Evolutionary conservation across 371 early-diverging fungal genomes (phyloP), one percentile per base, ranked within the genome.

Genomic region (Lichtheimia hyalospora): DNA sequence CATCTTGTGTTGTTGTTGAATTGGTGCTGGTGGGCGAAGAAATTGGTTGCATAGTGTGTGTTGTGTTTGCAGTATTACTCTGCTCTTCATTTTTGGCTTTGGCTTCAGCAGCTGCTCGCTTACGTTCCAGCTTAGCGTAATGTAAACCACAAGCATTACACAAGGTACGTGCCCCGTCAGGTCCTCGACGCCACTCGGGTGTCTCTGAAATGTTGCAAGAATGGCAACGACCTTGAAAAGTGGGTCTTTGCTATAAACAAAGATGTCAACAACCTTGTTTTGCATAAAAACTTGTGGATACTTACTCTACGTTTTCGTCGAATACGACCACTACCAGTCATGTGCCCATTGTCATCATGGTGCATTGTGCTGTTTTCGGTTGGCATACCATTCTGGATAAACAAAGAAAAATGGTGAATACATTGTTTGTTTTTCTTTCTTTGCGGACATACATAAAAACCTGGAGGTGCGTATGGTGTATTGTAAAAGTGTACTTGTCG

Each of bases 181-280:
- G 89, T 7, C 89, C 89, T 41, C 89, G 81, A 42, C 89, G 75
- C 89, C 89, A 89, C 65, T 84, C 86, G 8, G 89, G 87, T 15
- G 89, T 89, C 34, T 83, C 80, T n/a, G 83, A 77, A 40, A 80
- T 77, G 60, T 80, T 75, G 62, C 89, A 89, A 41, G 83, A 80
- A 43, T 83, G 81, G 25, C 85, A 85, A 7, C 74, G 73, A 14
- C 80, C 79, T 44, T 78, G 79, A 14, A 77, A 76, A n/a, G 67
- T 69, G 4, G 70, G 57, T 7, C 76, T 69, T 62, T 70, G 71
- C 65, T 67, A 46, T 46, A 10, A 48, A 13, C n/a, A 57, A 46
- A 54, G 3, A 15, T 15, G 49, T 57, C 41, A 25, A 12, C 14
- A 0, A 5, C 16, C 40, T 18, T 25, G 4, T 14, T 6, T 0